A percentile compares a stretch with the other conserved stretches of the same genome.
These are phyloP conservation scores for Limonium bicolor DNA, from an alignment of 148 eudicot genomes.

Conservation along the genomic window DNA sequence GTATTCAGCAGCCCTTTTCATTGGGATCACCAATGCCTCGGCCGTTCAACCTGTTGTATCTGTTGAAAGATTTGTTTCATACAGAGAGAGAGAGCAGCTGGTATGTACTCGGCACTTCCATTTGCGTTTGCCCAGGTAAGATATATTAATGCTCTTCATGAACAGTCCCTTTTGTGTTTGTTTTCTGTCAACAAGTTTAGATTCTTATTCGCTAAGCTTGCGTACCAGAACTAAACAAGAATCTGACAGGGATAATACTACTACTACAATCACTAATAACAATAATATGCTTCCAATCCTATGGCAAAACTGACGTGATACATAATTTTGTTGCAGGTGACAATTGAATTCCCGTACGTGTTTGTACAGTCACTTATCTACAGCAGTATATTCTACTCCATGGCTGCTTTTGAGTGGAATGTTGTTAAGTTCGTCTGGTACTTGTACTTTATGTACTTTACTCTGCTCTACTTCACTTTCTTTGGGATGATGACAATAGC, in stretches of 20 bases:
- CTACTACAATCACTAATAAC: too few relatives aligned
- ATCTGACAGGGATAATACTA: too few relatives aligned
- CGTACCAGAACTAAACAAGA: too few relatives aligned
- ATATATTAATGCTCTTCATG: neutral
- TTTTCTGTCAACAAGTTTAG: conserved; percentile 1
- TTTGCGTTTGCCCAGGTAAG: conserved; percentile 89
- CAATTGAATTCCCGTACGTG: conserved; percentile 77
- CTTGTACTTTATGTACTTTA: conserved; percentile 68
- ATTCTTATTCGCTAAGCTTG: too few relatives aligned
- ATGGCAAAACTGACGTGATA: too few relatives aligned
- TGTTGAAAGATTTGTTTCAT: conserved; percentile 70
- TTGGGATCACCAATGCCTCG: conserved; percentile 78
- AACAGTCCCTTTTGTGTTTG: neutral
- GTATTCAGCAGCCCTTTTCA: conserved; percentile 82
- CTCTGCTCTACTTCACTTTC: conserved; percentile 78
- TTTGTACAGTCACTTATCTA: conserved; percentile 62
- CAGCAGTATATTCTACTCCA: conserved; percentile 61
- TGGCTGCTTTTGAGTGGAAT: conserved; percentile 73
- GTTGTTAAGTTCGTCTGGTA: conserved; percentile 48
- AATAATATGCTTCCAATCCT: too few relatives aligned
- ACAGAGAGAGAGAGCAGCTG: conserved; percentile 84
- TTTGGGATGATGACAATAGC: conserved; percentile 89
- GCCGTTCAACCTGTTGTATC: conserved; percentile 83
- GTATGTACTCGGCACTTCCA: conserved; percentile 83
- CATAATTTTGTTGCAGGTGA: too few relatives aligned